phyloP scores from a whole-genome alignment of 2,329 filamentous ascomycete genomes.

The Fusarium continuum region DNA sequence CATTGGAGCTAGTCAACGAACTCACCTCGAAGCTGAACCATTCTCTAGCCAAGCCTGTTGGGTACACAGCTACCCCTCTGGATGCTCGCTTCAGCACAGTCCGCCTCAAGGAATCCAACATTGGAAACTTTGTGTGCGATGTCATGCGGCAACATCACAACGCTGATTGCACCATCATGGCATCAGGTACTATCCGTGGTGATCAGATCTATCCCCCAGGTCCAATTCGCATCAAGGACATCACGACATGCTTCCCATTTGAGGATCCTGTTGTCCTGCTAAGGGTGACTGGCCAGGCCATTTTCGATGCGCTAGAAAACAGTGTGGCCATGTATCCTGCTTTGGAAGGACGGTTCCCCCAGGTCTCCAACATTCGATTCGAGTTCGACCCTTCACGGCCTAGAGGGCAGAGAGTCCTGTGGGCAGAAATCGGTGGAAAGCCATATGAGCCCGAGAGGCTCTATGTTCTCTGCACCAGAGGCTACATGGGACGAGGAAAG shows the following conservation, averaged over 20 bases:
- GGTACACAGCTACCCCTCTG: slow-evolving; percentile 82
- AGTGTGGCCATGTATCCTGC: slow-evolving; percentile 82
- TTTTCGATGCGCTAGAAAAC: slow-evolving; percentile 86
- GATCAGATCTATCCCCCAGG: slow-evolving; percentile 90
- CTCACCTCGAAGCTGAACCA: slow-evolving; percentile 78
- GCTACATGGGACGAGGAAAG: slow-evolving; percentile 90
- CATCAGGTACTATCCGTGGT: slow-evolving; percentile 83
- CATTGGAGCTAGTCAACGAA: slow-evolving; percentile 69
- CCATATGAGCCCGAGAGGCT: slow-evolving; percentile 69
- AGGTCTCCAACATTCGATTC: slow-evolving; percentile 85
- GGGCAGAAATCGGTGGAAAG: slow-evolving; percentile 67
- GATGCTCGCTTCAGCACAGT: slow-evolving; percentile 90
- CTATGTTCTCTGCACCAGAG: slow-evolving; percentile 81
- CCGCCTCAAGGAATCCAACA: slow-evolving; percentile 78
- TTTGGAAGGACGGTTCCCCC: slow-evolving; percentile 83
- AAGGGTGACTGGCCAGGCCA: slow-evolving; percentile 73
- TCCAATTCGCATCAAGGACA: slow-evolving; percentile 78
- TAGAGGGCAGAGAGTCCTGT: slow-evolving; percentile 69
- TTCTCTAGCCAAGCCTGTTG: slow-evolving; percentile 83
- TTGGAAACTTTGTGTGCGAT: slow-evolving; percentile 92
- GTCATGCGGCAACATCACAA: slow-evolving; percentile 86
- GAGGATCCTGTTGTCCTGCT: slow-evolving; percentile 89
- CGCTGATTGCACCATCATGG: slow-evolving; percentile 86
- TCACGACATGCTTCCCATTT: slow-evolving; percentile 92
- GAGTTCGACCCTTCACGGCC: slow-evolving; percentile 72